Conservation (phyloP, 176 grass and related monocot species). For the Saccharum spontaneum region DNA sequence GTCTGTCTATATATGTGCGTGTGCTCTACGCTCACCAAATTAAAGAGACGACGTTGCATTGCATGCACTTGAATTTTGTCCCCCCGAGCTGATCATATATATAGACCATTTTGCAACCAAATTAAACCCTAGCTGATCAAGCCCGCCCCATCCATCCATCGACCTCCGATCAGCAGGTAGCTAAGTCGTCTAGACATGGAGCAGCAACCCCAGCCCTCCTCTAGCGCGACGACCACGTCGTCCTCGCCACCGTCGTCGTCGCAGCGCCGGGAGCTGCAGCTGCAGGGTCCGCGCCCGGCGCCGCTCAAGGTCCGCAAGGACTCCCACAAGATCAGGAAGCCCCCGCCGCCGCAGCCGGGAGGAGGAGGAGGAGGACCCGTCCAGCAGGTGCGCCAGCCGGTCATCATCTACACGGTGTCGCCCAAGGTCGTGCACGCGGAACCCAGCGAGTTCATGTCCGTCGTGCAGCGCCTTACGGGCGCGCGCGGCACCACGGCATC, state of each 20-base stretch:
- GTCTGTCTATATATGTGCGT: not conserved
- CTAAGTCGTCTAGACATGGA: not conserved
- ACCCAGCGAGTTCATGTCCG: constrained; percentile 62
- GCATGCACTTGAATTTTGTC: not conserved
- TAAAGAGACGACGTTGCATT: not conserved
- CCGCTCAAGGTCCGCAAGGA: constrained; percentile 53
- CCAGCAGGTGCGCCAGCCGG: constrained; percentile 40
- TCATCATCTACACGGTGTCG: constrained; percentile 64
- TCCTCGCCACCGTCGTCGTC: not conserved
- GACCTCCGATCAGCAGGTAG: not conserved
- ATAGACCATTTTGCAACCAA: not conserved
- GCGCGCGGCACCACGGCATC: not conserved
- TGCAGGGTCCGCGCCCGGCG: constrained; percentile 54
- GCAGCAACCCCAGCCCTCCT: not conserved
- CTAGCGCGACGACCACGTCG: not conserved
- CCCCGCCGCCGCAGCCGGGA: not conserved
- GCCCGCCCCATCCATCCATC: not conserved
- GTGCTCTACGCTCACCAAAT: not conserved
- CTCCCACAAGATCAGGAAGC: constrained; percentile 53
- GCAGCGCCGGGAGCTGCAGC: constrained; percentile 48
- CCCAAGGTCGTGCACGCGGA: constrained; percentile 59
- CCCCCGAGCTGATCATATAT: not conserved
- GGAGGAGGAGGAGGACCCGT: too few relatives aligned
- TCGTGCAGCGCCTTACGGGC: constrained; percentile 74
- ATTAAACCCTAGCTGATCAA: not conserved